Evolutionary conservation across 768 basidiomycete species (phyloP).

Genomic region (Auricularia heimuer): DNA sequence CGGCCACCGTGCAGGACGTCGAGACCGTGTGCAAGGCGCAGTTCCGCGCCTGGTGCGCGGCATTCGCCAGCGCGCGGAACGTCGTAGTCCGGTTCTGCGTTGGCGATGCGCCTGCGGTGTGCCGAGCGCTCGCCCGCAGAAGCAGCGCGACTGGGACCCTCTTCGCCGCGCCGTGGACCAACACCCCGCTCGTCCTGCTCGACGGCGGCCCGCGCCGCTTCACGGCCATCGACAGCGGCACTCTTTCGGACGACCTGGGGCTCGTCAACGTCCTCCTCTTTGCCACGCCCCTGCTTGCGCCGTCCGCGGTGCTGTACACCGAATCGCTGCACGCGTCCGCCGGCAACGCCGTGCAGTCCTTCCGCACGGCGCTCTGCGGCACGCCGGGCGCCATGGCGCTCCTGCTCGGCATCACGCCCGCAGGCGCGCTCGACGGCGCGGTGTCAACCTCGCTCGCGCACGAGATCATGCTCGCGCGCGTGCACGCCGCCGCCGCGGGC

Average conservation of each 20-base stretch:
- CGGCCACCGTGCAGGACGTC: neutral
- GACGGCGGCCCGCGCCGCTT: neutral
- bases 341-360: neutral
- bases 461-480: neutral
- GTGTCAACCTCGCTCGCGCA: neutral
- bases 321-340: neutral
- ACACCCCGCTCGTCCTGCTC: neutral
- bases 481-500: neutral
- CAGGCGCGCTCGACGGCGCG: neutral
- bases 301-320: neutral
- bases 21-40: neutral
- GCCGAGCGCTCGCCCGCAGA: neutral
- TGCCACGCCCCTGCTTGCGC: neutral
- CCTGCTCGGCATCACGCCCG: neutral
- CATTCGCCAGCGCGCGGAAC: neutral
- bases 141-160: neutral
- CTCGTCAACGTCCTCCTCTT: neutral
- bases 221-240: neutral
- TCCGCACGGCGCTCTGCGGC: neutral
- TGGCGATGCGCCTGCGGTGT: neutral
- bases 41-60: neutral
- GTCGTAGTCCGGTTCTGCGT: neutral
- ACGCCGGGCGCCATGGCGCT: neutral
- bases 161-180: neutral
- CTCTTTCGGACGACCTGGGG: neutral